phyloP scores from a whole-genome alignment of 495 filamentous ascomycete genomes.

The Sporormia fimetaria region DNA sequence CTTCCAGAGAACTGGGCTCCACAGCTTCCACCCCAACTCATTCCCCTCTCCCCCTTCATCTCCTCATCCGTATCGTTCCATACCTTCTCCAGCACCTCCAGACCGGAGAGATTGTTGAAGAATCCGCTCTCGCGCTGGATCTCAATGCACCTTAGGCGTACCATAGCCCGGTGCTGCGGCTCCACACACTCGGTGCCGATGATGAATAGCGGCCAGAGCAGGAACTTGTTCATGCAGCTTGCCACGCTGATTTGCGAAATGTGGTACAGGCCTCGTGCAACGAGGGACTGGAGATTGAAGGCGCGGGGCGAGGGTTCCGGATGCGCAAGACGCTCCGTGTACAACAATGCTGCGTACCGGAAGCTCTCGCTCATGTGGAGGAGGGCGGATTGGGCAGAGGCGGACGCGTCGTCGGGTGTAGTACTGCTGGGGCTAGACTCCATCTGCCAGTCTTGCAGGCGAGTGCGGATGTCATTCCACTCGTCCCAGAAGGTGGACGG shows the following conservation, averaged over 20 bases:
- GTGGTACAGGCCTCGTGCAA: conserved; percentile 69
- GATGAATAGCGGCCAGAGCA: conserved; percentile 91
- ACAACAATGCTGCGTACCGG: conserved; percentile 77
- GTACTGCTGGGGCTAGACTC: no score
- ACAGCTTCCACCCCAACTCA: conserved; percentile 30
- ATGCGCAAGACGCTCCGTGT: conserved; percentile 77
- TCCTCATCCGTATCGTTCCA: no score
- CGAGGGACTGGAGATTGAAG: conserved; percentile 72
- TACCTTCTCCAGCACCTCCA: conserved; percentile 75
- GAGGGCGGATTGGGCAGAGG: conserved; percentile 33
- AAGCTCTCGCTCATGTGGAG: conserved; percentile 74
- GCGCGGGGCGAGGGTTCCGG: conserved; percentile 63
- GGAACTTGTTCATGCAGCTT: conserved; percentile 62
- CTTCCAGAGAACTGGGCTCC: conserved; percentile 12
- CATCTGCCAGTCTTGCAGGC: conserved; percentile 73
- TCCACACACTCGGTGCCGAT: conserved; percentile 83
- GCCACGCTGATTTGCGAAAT: conserved; percentile 61
- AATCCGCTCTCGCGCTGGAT: conserved; percentile 83
- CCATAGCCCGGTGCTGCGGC: conserved; percentile 62
- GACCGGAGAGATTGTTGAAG: conserved; percentile 77
- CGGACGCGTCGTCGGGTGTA: conserved; percentile 30
- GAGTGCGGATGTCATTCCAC: conserved; percentile 66
- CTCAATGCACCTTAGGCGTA: conserved; percentile 69
- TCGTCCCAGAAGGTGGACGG: conserved; percentile 68
- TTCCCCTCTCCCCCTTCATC: conserved; percentile 38